These are phyloP conservation scores for Russula emetica DNA, from an alignment of 768 basidiomycete genomes.

Conservation along the genomic window DNA sequence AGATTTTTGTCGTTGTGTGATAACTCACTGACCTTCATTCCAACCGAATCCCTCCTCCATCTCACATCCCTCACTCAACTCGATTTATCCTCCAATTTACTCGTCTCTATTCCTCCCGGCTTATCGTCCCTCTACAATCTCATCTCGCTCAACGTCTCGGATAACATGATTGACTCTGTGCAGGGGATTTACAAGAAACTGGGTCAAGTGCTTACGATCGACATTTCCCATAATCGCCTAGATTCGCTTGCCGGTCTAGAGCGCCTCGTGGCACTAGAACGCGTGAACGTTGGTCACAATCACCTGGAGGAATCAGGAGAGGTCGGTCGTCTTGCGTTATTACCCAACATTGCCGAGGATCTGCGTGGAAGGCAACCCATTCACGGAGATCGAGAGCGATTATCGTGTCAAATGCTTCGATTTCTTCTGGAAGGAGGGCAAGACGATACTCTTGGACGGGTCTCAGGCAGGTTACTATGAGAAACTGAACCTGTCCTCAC, in stretches of 20 bases:
- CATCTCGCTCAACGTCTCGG: constrained; percentile 86
- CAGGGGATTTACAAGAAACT: constrained; percentile 80
- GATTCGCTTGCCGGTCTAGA: constrained; percentile 96
- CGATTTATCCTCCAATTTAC: constrained; percentile 86
- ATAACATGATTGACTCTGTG: constrained; percentile 97
- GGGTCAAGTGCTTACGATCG: constrained; percentile 71
- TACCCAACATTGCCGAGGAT: constrained; percentile 79
- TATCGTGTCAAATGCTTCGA: constrained; percentile 79
- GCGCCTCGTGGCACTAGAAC: constrained; percentile 76
- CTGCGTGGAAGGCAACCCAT: constrained; percentile 82
- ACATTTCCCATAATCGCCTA: constrained; percentile 81
- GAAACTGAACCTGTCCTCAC: constrained; percentile 50
- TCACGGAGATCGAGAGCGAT: constrained; percentile 61
- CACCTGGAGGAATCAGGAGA: constrained; percentile 78
- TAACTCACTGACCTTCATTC: constrained; percentile 77
- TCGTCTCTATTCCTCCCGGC: constrained; percentile 81
- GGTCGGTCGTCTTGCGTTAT: constrained; percentile 70
- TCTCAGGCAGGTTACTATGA: constrained; percentile 66
- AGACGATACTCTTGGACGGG: constrained; percentile 72
- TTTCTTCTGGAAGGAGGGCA: constrained; percentile 82
- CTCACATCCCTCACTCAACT: constrained; percentile 75
- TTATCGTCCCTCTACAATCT: constrained; percentile 74
- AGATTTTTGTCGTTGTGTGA: constrained; percentile 73
- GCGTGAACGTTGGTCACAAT: constrained; percentile 80
- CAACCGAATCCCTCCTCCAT: constrained; percentile 59